These are phyloP conservation scores for Kwoniella shandongensis DNA, from an alignment of 768 basidiomycete species.

Conservation along the genomic window DNA sequence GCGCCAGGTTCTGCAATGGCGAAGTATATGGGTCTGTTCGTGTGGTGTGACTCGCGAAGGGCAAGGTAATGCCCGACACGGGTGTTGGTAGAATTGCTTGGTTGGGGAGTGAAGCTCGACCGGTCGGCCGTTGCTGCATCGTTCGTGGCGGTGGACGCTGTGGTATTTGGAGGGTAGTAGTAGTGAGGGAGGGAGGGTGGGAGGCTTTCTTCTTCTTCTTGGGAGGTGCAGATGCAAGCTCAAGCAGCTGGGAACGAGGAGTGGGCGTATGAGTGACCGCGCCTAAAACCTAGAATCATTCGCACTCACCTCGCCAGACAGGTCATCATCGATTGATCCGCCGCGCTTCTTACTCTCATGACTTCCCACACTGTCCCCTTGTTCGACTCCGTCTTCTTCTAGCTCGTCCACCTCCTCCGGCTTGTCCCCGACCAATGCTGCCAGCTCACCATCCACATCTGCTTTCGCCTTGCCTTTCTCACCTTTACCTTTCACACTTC, in stretches of 20 bases:
- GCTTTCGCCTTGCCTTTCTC: conserved; percentile 1
- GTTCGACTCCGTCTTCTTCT: conserved; percentile 25
- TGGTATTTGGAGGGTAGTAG: conserved; percentile 1
- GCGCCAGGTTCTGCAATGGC: conserved; percentile 25
- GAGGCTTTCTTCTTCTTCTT: conserved; percentile 31
- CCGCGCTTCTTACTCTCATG: conserved; percentile 13
- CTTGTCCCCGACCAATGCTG: conserved; percentile 11
- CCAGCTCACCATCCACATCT: conserved; percentile 12
- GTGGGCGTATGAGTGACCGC: neutral
- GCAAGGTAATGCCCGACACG: conserved; percentile 4
- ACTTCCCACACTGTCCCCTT: conserved; percentile 5
- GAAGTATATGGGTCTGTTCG: conserved; percentile 35
- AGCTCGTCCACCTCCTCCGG: conserved; percentile 30
- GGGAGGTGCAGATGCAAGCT: conserved; percentile 32
- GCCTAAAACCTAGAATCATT: neutral
- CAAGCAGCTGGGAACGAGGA: conserved; percentile 19
- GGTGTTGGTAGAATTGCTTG: conserved; percentile 14
- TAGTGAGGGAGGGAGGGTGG: neutral
- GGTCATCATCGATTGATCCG: conserved; percentile 20
- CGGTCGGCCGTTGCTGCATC: neutral
- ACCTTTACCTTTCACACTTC: conserved; percentile 8
- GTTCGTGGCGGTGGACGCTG: conserved; percentile 1
- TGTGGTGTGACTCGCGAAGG: neutral
- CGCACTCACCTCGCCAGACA: conserved; percentile 35
- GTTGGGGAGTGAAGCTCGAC: conserved; percentile 10